Base-by-base conservation (phyloP, 805 yeast species). In the Barnettozyma wickerhamii region DNA sequence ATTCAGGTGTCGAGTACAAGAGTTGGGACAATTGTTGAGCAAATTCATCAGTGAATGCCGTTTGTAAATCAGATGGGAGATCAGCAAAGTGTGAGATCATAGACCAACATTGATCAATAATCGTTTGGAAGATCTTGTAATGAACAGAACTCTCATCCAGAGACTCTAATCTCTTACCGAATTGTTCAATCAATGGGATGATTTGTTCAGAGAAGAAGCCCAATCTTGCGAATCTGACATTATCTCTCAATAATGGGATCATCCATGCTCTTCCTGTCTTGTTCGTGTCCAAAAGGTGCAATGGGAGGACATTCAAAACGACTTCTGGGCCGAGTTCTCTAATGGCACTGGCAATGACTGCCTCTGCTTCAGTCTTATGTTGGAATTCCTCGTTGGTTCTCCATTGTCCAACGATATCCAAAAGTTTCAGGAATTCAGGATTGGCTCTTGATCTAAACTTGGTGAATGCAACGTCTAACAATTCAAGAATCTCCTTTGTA, bases 261-360 rank as follows among this genome's bases (percentile, higher is more conserved):
- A 93, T 58, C 97, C 98, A 93, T 34, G 97, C 97, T 59, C 98
- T 77, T 34, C 97, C 97, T n/a, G 81, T 74, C 32, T 72, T 70
- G 24, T 66, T 63, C 19, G 67, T 52, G 34, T 74, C 72, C 23
- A 72, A 69, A 52, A 93, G 70, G 56, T 91, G 88, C 55, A 93
- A 69, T 6, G 99, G 98, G 26, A 93, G 69, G 5, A 75, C 67
- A 34, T 75, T 63, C 46, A 91, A 65, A 3, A 93, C 93, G 10
- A 71, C 77, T 51, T 84, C 95, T 9, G 98, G 96, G 3, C 99
- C 99, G 60, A 90, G 62, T 5, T 83, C 76, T 2, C 84, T 60
- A 41, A 93, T 79, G 1, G 95, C 89, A 26, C 88, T 76, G 14
- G 87, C 80, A 47, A 93, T 75, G 4, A 86, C 90, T 20, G 71